A percentile compares a stretch with the other conserved stretches of the same genome.
Evolutionary conservation across 2,329 filamentous ascomycete genomes (phyloP).

Genomic region (Phoma sp.): DNA sequence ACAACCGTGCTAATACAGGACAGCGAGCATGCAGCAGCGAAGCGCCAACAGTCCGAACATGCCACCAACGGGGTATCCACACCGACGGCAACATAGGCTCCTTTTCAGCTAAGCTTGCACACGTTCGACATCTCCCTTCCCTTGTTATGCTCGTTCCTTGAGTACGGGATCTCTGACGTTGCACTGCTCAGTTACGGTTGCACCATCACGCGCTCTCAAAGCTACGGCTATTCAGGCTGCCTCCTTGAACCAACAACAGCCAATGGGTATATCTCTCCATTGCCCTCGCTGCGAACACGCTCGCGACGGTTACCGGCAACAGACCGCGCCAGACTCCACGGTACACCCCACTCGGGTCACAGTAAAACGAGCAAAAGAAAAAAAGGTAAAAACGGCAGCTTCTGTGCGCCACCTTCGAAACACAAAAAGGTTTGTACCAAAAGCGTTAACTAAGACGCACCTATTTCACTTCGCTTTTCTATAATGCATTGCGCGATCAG

Average conservation of each 20-base stretch:
- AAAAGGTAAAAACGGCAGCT: constrained; percentile 32
- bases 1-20: constrained; percentile 47
- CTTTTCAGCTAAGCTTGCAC: constrained; percentile 38
- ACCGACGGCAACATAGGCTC: constrained; percentile 38
- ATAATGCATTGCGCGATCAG: constrained; percentile 11
- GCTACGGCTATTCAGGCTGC: constrained; percentile 17
- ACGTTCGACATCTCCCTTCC: constrained; percentile 34
- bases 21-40: constrained; percentile 42
- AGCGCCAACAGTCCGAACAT: constrained; percentile 41
- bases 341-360: constrained; percentile 15
- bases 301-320: constrained; percentile 2
- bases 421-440: constrained; percentile 19
- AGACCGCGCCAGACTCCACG: constrained; percentile 23
- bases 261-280: neutral
- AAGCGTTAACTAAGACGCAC: constrained; percentile 1
- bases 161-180: constrained; percentile 34
- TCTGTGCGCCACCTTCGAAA: constrained; percentile 5
- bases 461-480: constrained; percentile 8
- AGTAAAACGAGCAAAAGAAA: constrained; percentile 35
- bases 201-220: constrained; percentile 21
- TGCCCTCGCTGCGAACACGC: neutral
- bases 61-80: constrained; percentile 38
- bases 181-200: constrained; percentile 33
- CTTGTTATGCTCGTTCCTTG: constrained; percentile 16
- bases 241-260: constrained; percentile 11